Base-by-base conservation (phyloP, 1,284 basidiomycete species). In the Ceratobasidium sp. region DNA sequence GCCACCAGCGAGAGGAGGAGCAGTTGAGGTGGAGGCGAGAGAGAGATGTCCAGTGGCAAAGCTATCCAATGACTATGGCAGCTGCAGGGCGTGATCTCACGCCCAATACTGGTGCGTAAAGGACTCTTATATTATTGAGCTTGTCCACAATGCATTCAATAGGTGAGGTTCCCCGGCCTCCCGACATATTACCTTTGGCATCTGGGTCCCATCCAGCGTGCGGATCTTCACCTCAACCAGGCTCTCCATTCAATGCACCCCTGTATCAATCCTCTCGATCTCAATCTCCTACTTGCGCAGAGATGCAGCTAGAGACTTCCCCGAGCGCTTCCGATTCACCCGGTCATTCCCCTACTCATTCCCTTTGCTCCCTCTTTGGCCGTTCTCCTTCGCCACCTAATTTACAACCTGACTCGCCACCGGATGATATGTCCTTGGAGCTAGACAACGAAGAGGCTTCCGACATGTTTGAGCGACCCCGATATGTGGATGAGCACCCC, bases 391-490 rank as follows among this genome's bases (percentile, higher is more conserved):
- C 18, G 18, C 46, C 21, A 49, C 46, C 46, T 49, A 14, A 18
- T 49, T 14, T 49, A 23, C 5, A 49, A 7, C 46, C 6, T 5
- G 4, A 38, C 35, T 38, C 11, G 35, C 35, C 35, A 4, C 35
- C 35, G 11, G 6, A 4, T 38, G 11, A 11, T 11, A 5, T 38
- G 35, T 4, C 4, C 6, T 4, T 38, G 6, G 35, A 38, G 11
- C 35, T 38, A 30, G 54, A 35, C 8, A 7, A 28, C 18, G 30
- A 28, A 13, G 54, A 55, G 8, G 6, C 30, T 6, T 18, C 11
- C 13, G 54, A 55, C 8, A 55, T 55, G 54, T 55, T 55, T 21
- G 54, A 35, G 13, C 54, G 30, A 13, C 54, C 54, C n/a, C 30
- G 28, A 2, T 55, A 32, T 32, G 23, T 55, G 14, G n/a, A 35